Conservation (phyloP, 2,329 filamentous ascomycete genomes). For the Alternaria triticina region DNA sequence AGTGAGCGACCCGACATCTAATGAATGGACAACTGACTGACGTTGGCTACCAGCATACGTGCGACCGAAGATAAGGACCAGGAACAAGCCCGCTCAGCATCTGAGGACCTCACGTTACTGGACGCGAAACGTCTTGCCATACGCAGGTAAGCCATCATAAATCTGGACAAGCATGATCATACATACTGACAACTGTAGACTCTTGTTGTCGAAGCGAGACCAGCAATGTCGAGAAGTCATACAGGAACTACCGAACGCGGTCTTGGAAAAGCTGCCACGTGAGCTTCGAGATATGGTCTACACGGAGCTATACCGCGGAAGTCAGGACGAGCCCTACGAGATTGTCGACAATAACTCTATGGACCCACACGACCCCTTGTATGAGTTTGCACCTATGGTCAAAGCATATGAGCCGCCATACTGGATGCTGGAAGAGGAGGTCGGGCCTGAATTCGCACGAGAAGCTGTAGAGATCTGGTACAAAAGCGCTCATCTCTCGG, state of each 20-base stretch:
- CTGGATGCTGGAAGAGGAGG: background rate
- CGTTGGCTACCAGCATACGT: too few species aligned
- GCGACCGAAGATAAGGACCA: too few species aligned
- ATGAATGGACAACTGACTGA: too few species aligned
- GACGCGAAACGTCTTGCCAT: background rate
- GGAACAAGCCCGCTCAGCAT: too few species aligned
- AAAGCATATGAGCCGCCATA: background rate
- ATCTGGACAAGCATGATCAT: too few species aligned
- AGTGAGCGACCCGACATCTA: too few species aligned
- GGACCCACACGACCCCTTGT: background rate
- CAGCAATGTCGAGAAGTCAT: background rate
- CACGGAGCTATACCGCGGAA: background rate
- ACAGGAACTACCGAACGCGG: background rate
- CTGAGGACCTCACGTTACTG: too few species aligned
- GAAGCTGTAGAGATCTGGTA: background rate
- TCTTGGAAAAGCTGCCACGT: background rate
- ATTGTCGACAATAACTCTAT: background rate
- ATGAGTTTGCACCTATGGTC: background rate
- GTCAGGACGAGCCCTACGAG: background rate
- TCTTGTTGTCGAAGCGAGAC: background rate
- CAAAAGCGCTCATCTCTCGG: background rate
- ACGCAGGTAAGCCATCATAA: background rate
- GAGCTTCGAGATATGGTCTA: background rate
- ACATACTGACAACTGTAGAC: background rate
- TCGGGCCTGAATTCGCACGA: background rate